Evolutionary conservation across 345 rosid genomes (phyloP), one percentile per base, ranked within the genome.

Genomic region (Hevea brasiliensis): DNA sequence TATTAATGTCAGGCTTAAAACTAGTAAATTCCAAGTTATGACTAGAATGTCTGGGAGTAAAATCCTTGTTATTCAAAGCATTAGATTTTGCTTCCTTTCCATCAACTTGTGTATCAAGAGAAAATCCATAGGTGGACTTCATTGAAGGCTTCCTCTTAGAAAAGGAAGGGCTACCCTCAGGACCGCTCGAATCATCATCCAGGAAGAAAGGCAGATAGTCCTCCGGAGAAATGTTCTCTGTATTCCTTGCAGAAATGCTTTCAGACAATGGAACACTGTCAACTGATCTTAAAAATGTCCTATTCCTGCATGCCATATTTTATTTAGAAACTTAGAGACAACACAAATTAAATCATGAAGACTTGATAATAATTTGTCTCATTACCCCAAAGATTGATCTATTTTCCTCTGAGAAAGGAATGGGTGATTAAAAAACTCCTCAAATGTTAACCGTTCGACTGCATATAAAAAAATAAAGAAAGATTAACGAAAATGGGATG

Each of bases 361-460:
- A 70, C 15, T n/a, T n/a, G n/a, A 26, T 42, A 72, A 11, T 24
- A 26, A 40, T 54, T 42, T n/a, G n/a, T 48, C 76, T 60, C 72
- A 73, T 73, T 82, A 95, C 99, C 98, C 86, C 57, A 80, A 77
- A 42, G 82, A 61, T 37, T 83, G 85, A 68, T 89, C 92, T 20
- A 80, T 75, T 61, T 80, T 88, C 70, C 77, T 76, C 29, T 72
- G 83, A 54, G 82, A 86, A 79, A 95, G 86, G 73, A 89, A 95
- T 58, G 96, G 88, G 74, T 95, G 98, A 74, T 92, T 89, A 77
- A 95, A 95, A 76, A 92, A 92, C 86, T 95, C 99, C 73, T 95
- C 93, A 83, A 90, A 95, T 72, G 99, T 95, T 69, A 92, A 80
- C 18, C 99, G 86, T 74, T 92, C 98, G 88, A 95, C 99, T 95